Evolutionary conservation across 2,329 filamentous ascomycete genomes (phyloP).

Genomic region (Calonectria leucothoes): DNA sequence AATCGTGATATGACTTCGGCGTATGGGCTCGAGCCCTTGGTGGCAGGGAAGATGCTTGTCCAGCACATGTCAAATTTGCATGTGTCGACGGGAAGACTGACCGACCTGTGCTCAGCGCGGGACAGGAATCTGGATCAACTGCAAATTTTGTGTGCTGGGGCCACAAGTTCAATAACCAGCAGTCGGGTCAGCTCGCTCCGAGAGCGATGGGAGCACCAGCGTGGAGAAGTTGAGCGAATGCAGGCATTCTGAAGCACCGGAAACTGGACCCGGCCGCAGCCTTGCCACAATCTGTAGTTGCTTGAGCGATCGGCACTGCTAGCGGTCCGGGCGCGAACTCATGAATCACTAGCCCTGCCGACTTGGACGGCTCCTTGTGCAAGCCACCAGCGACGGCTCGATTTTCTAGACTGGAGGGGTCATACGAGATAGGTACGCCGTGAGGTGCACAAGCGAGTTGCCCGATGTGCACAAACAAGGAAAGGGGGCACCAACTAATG

Average conservation of each 20-base stretch:
- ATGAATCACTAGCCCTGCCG: slow-evolving; percentile 9
- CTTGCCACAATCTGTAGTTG: neutral
- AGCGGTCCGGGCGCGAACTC: neutral
- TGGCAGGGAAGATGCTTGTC: slow-evolving; percentile 22
- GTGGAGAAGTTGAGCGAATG: neutral
- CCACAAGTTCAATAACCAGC: neutral
- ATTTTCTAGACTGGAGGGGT: slow-evolving; percentile 10
- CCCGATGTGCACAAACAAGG: neutral
- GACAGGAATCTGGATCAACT: neutral
- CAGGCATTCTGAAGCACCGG: neutral
- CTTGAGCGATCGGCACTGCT: neutral
- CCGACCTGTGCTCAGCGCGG: neutral
- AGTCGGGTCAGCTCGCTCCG: slow-evolving; percentile 12
- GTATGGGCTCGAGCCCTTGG: neutral
- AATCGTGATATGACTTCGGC: slow-evolving; percentile 12
- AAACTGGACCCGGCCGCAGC: neutral
- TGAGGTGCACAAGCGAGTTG: neutral
- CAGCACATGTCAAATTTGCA: slow-evolving; percentile 16
- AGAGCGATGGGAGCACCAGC: neutral
- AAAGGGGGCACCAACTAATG: neutral
- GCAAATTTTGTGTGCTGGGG: neutral
- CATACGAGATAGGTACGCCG: slow-evolving; percentile 3
- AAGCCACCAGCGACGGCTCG: slow-evolving; percentile 15
- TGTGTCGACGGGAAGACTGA: neutral
- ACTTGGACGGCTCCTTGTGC: neutral